Base-by-base conservation (phyloP, 2,329 filamentous ascomycete genomes). In the Claviceps digitariae region DNA sequence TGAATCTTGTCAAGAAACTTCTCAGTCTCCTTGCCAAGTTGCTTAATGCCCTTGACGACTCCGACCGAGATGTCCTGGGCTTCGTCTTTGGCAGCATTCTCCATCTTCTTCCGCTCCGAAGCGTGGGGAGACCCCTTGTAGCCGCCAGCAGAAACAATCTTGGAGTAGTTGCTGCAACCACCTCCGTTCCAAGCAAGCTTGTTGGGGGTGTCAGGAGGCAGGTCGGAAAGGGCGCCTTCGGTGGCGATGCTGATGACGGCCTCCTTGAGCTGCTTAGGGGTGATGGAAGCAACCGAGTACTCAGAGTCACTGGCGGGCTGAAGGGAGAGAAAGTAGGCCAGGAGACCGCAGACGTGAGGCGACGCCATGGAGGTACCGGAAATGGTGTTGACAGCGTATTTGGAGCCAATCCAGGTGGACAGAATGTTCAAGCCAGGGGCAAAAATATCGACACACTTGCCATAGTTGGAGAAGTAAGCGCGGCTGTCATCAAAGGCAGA, bases 391-490 rank as follows among this genome's bases (percentile, higher is more conserved):
- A 89, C 82, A 66, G 93, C 91, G 66, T 91, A 84, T 73, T 93
- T 87, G 82, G 86, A 91, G 69, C 94, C 93, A 64, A 95, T 95
- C 93, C 93, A 98, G 70, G 93, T 97, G 60, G 93, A 98, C 64
- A 88, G 82, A 65, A 98, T 95, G 84, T 90, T 95, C 65, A 96
- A 80, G 67, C 93, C 93, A 57, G 93, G 93, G 58, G 90, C 93
- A 66, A 98, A 98, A 79, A 98, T 95, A 74, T 98, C 93, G 70
- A 91, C 95, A 82, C 93, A 98, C 80, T 91, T 93, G 72, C 93
- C 93, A 72, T 84, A 97, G 87, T 98, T 98, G 82, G 94, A 98
- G 84, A 98, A 98, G 82, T 97, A 98, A 60, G 93, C 93, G 74
- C 93, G 91, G 78, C 89, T 88, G 68, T 98, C 93, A 65, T 86